Evolutionary conservation across 192 early-diverging fungal species (phyloP).

Genomic region (Umbelopsis isabellina): DNA sequence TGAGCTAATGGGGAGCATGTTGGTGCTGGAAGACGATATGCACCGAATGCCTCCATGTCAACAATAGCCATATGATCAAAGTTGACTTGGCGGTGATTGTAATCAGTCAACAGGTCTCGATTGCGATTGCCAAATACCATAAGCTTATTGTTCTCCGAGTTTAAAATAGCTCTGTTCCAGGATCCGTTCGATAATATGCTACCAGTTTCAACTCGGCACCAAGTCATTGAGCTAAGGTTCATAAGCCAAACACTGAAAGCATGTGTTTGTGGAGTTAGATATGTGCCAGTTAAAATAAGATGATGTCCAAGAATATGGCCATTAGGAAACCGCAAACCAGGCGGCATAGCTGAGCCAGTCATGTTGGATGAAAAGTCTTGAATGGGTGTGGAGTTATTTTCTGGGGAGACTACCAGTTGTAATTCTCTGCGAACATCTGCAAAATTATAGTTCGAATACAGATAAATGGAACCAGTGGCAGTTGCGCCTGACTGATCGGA

Average conservation of each 20-base stretch:
- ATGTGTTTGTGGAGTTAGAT: constrained; percentile 62
- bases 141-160: constrained; percentile 61
- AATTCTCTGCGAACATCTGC: constrained; percentile 70
- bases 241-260: constrained; percentile 72
- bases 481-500: constrained; percentile 18
- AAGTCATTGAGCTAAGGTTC: constrained; percentile 55
- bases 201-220: constrained; percentile 68
- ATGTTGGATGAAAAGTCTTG: constrained; percentile 67
- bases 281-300: constrained; percentile 69
- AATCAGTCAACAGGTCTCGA: constrained; percentile 71
- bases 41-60: constrained; percentile 71
- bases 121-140: constrained; percentile 69
- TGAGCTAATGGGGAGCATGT: constrained; percentile 50
- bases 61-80: constrained; percentile 70
- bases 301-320: constrained; percentile 67
- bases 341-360: constrained; percentile 64
- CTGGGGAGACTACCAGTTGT: constrained; percentile 60
- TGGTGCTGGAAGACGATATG: constrained; percentile 52
- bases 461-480: constrained; percentile 38
- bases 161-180: constrained; percentile 72
- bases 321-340: constrained; percentile 75
- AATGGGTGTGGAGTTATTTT: constrained; percentile 44
- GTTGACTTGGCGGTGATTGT: constrained; percentile 75
- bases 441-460: constrained; percentile 83
- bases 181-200: constrained; percentile 67